phyloP scores from a whole-genome alignment of 2,329 filamentous ascomycete genomes.

The Biscogniauxia sp. region DNA sequence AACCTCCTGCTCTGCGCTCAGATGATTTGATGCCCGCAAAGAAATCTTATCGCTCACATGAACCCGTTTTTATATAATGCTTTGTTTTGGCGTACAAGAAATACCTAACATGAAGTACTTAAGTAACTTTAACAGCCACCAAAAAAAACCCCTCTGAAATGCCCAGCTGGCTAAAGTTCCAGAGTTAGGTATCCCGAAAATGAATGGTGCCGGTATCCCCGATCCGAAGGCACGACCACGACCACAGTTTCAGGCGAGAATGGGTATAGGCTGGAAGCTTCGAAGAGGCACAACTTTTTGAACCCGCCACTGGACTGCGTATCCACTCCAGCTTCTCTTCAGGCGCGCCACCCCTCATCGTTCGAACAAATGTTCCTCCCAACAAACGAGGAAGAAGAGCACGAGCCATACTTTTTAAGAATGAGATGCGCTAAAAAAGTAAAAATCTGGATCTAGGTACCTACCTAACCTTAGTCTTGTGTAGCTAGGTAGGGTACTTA shows the following conservation, averaged over 20 bases:
- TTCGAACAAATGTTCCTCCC: constrained; percentile 4
- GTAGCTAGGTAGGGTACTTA: too few species aligned
- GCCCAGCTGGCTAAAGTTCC: too few species aligned
- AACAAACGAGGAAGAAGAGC: constrained; percentile 11
- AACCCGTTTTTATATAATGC: not conserved
- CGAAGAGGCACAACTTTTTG: not conserved
- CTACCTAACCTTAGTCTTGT: too few species aligned
- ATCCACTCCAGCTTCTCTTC: not conserved
- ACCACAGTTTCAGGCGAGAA: too few species aligned
- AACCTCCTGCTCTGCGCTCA: too few species aligned
- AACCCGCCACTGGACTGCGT: too few species aligned
- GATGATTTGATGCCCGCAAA: too few species aligned
- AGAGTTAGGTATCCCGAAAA: not conserved
- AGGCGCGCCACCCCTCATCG: not conserved
- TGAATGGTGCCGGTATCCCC: not conserved
- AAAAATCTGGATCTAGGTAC: not conserved
- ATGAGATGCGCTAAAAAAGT: constrained; percentile 7
- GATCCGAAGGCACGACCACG: too few species aligned
- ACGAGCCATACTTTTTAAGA: constrained; percentile 6
- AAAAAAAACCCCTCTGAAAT: too few species aligned
- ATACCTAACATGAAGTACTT: too few species aligned
- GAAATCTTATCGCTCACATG: not conserved
- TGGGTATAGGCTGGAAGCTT: not conserved
- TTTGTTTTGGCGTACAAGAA: not conserved
- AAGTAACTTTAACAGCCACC: too few species aligned